phyloP scores from a whole-genome alignment of 441 rosid genomes.

The Melastoma candidum region DNA sequence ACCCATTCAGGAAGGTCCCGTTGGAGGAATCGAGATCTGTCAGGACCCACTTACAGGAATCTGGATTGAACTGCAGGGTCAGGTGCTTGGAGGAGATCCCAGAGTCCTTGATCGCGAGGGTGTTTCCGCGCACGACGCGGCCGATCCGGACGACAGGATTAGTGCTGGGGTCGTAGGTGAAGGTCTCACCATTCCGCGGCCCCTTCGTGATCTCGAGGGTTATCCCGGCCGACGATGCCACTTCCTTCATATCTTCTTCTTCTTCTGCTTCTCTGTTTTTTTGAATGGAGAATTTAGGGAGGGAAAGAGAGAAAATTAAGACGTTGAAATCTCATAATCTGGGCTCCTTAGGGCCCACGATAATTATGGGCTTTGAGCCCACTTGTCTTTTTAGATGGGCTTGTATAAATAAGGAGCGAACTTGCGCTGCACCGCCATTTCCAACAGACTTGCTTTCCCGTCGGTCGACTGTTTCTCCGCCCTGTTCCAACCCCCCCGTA shows the following conservation, averaged over 20 bases:
- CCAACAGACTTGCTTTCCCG: neutral
- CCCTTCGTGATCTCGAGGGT: constrained; percentile 40
- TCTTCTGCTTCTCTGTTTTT: too few relatives aligned
- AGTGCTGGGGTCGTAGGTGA: constrained; percentile 28
- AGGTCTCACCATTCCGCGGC: constrained; percentile 53
- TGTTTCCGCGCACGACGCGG: constrained; percentile 61
- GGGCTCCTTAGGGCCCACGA: too few relatives aligned
- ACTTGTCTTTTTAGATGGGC: too few relatives aligned
- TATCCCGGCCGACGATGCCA: constrained; percentile 21
- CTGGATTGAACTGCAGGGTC: constrained; percentile 24
- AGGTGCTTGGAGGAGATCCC: constrained; percentile 77
- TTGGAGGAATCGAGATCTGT: constrained; percentile 71
- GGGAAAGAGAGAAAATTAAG: too few relatives aligned
- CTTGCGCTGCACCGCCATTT: neutral
- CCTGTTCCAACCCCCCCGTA: neutral
- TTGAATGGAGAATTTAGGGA: too few relatives aligned
- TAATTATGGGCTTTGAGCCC: too few relatives aligned
- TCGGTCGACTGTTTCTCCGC: neutral
- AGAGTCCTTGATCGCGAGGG: constrained; percentile 47
- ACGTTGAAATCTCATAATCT: too few relatives aligned
- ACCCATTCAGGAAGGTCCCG: constrained; percentile 49
- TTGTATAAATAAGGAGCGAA: too few relatives aligned
- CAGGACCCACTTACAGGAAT: constrained; percentile 48
- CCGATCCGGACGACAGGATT: constrained; percentile 47
- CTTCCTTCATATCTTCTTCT: too few relatives aligned